Conservation (phyloP, 192 early-diverging fungal species). For the Globomyces pollinis-pini region DNA sequence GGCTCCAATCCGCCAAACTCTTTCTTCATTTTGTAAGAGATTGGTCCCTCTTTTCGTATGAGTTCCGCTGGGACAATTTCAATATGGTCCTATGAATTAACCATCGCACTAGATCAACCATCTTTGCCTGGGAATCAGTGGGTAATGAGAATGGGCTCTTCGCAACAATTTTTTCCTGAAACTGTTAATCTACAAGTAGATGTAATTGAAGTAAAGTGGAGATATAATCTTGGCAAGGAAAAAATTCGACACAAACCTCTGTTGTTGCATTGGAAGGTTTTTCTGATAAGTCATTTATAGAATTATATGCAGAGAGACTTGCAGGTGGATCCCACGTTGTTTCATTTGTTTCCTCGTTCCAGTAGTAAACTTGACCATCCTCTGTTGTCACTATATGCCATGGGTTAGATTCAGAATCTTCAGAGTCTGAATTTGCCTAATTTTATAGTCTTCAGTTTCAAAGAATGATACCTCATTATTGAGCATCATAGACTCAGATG, state of each 20-base stretch:
- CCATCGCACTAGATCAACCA: no score
- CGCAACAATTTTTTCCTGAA: no score
- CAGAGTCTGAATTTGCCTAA: neutral
- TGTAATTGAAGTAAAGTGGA: no score
- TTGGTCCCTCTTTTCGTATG: slow-evolving; percentile 33
- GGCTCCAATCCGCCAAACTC: slow-evolving; percentile 17
- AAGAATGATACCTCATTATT: no score
- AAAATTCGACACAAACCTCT: neutral
- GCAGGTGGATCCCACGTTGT: slow-evolving; percentile 35
- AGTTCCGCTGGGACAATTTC: slow-evolving; percentile 35
- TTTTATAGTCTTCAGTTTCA: no score
- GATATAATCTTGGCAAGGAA: neutral
- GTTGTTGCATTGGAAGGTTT: neutral
- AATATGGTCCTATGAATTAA: slow-evolving; percentile 16
- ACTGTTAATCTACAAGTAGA: no score
- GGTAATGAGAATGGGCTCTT: no score
- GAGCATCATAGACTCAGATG: no score
- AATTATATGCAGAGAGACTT: no score
- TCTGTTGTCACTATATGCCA: slow-evolving; percentile 19
- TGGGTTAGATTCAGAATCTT: slow-evolving; percentile 1
- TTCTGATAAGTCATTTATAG: neutral
- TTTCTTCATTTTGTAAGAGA: slow-evolving; percentile 28
- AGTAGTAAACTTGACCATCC: slow-evolving; percentile 36
- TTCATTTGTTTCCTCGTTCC: slow-evolving; percentile 39
- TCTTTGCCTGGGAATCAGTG: neutral